Evolutionary conservation across 331 rosid genomes (phyloP).

Genomic region (Rosa hybrid): DNA sequence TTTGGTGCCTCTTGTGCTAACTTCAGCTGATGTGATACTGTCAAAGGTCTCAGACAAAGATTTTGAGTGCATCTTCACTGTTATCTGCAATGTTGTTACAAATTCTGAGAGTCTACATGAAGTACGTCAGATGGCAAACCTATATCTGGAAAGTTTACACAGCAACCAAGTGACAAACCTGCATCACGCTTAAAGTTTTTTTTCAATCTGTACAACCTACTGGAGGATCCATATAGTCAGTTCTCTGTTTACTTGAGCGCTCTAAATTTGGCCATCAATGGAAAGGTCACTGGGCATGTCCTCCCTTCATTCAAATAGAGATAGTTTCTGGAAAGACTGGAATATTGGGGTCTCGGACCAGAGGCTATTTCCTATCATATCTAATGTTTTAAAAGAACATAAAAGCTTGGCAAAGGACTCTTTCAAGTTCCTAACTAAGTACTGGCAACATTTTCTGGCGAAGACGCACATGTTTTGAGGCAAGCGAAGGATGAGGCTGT

Average conservation of each 20-base stretch:
- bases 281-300: constrained; percentile 74
- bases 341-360: constrained; percentile 69
- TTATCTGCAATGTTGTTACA: constrained; percentile 81
- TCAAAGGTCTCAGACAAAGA: constrained; percentile 94
- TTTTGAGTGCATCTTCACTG: constrained; percentile 78
- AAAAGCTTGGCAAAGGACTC: constrained; percentile 82
- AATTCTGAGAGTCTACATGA: constrained; percentile 72
- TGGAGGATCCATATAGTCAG: constrained; percentile 70
- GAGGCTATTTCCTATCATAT: constrained; percentile 69
- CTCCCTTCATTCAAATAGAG: constrained; percentile 72
- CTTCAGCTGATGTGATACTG: constrained; percentile 85
- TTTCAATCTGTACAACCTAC: constrained; percentile 82
- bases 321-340: constrained; percentile 86
- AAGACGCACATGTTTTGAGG: constrained; percentile 61
- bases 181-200: constrained; percentile 65
- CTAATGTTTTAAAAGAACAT: constrained; percentile 79
- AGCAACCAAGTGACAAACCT: constrained; percentile 79
- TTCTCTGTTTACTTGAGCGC: constrained; percentile 82
- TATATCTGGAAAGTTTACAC: constrained; percentile 61
- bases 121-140: constrained; percentile 67
- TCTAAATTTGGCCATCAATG: constrained; percentile 62
- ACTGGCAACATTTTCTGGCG: constrained; percentile 73
- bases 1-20: constrained; percentile 76
- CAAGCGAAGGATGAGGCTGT: constrained; percentile 96
- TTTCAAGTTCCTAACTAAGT: constrained; percentile 75